A percentile compares a stretch with the other conserved stretches of the same genome.
These are phyloP conservation scores for Naganishia friedmannii DNA, from an alignment of 768 basidiomycete species.

Conservation along the genomic window DNA sequence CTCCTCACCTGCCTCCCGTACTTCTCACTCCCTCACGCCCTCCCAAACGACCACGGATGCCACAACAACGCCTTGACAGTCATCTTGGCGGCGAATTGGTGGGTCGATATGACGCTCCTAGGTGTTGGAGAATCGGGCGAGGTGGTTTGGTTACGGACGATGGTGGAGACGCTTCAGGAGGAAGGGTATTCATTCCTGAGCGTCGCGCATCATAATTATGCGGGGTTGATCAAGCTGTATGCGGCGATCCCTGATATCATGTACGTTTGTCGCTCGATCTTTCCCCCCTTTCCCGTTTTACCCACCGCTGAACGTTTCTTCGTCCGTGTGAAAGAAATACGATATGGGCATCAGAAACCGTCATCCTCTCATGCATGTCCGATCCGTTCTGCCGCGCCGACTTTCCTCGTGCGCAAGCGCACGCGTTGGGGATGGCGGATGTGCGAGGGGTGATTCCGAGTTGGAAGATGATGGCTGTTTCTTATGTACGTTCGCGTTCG, in stretches of 20 bases:
- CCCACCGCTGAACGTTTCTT: not conserved
- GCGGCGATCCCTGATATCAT: not conserved
- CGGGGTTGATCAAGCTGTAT: constrained; percentile 13
- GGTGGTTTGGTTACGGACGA: constrained; percentile 1
- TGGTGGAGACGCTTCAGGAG: not conserved
- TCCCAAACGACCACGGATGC: not conserved
- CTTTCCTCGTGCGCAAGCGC: not conserved
- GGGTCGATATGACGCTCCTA: not conserved
- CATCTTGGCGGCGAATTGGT: constrained; percentile 5
- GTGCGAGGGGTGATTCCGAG: not conserved
- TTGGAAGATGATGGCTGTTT: constrained; percentile 19
- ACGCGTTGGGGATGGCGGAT: not conserved
- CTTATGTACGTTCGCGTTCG: not conserved
- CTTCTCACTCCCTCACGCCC: not conserved
- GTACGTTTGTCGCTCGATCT: not conserved
- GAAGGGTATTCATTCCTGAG: not conserved
- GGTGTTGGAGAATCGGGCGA: not conserved
- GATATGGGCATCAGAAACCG: not conserved
- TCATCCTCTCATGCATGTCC: not conserved
- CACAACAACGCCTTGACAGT: not conserved
- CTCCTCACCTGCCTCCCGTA: constrained; percentile 12
- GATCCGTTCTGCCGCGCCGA: constrained; percentile 7
- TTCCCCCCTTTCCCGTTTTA: not conserved
- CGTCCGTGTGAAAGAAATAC: not conserved
- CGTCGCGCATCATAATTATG: constrained; percentile 7